A percentile compares a stretch with the other conserved stretches of the same genome.
Conservation (phyloP, 2,329 filamentous ascomycete species). For the Colletotrichum eremochloae region DNA sequence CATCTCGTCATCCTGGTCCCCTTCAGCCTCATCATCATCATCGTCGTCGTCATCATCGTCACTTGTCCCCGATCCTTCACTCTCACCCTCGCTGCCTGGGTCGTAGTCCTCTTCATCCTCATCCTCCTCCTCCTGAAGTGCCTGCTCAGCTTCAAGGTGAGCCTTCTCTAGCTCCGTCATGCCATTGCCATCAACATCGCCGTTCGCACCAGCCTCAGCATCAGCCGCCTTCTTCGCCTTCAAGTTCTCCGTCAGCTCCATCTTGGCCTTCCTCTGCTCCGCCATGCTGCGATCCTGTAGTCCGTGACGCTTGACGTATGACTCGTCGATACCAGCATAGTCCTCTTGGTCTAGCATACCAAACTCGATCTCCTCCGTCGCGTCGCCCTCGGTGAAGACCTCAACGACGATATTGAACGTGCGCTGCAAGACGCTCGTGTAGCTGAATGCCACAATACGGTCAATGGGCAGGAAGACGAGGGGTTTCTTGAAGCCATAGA, state of each 20-base stretch:
- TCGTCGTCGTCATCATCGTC: conserved; percentile 67
- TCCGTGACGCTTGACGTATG: conserved; percentile 71
- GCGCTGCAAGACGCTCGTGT: conserved; percentile 75
- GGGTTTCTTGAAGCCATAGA: conserved; percentile 80
- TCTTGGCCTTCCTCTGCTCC: conserved; percentile 75
- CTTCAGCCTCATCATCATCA: conserved; percentile 57
- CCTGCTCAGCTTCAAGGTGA: conserved; percentile 64
- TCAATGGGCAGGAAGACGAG: conserved; percentile 73
- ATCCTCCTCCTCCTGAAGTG: conserved; percentile 71
- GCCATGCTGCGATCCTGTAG: conserved; percentile 78
- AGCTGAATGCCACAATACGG: conserved; percentile 73
- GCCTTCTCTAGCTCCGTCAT: conserved; percentile 65
- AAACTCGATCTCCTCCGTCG: conserved; percentile 74
- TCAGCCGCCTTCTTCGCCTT: conserved; percentile 61
- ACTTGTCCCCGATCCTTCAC: conserved; percentile 67
- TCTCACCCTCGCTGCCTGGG: conserved; percentile 71
- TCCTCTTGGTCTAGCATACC: conserved; percentile 79
- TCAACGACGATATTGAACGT: conserved; percentile 78
- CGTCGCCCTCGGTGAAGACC: conserved; percentile 64
- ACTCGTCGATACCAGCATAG: conserved; percentile 72
- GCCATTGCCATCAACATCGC: conserved; percentile 54
- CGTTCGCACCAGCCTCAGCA: conserved; percentile 53
- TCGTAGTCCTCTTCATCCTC: conserved; percentile 77
- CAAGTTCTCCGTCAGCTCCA: conserved; percentile 71
- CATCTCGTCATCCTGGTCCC: conserved; percentile 45